Conservation (phyloP, 768 basidiomycete genomes). For the Naganishia kalamii region DNA sequence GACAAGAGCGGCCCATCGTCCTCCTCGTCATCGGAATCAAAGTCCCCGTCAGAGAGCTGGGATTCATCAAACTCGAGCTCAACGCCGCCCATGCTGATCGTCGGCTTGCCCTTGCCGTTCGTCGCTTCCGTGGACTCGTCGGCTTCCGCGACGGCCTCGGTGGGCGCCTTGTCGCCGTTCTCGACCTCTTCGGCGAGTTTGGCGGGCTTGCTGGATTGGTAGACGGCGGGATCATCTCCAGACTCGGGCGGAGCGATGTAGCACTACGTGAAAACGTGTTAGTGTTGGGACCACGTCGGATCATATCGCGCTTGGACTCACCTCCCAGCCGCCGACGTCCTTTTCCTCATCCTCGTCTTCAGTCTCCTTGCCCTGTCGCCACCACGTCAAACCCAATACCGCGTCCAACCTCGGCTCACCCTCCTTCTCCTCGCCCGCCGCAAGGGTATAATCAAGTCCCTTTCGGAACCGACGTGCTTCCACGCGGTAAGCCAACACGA, state of each 20-base stretch:
- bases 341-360: slow-evolving; percentile 40
- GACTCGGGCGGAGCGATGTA: slow-evolving; percentile 93
- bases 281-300: not conserved
- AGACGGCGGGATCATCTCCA: slow-evolving; percentile 91
- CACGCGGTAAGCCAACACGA: slow-evolving; percentile 65
- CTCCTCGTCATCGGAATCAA: slow-evolving; percentile 48
- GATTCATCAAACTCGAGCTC: slow-evolving; percentile 46
- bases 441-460: slow-evolving; percentile 90
- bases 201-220: slow-evolving; percentile 54
- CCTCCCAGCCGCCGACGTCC: slow-evolving; percentile 83
- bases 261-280: slow-evolving; percentile 52
- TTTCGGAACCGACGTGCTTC: slow-evolving; percentile 84
- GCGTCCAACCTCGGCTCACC: slow-evolving; percentile 76
- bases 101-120: slow-evolving; percentile 23
- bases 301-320: slow-evolving; percentile 40
- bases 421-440: slow-evolving; percentile 52
- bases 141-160: not conserved
- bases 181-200: slow-evolving; percentile 19
- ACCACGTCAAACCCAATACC: slow-evolving; percentile 76
- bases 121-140: not conserved
- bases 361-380: slow-evolving; percentile 34
- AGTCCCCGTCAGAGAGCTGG: slow-evolving; percentile 45
- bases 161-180: slow-evolving; percentile 15
- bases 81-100: slow-evolving; percentile 36
- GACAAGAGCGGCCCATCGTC: slow-evolving; percentile 73